Evolutionary conservation across 2,329 filamentous ascomycete species (phyloP).

Genomic region (Colletotrichum graminicola): DNA sequence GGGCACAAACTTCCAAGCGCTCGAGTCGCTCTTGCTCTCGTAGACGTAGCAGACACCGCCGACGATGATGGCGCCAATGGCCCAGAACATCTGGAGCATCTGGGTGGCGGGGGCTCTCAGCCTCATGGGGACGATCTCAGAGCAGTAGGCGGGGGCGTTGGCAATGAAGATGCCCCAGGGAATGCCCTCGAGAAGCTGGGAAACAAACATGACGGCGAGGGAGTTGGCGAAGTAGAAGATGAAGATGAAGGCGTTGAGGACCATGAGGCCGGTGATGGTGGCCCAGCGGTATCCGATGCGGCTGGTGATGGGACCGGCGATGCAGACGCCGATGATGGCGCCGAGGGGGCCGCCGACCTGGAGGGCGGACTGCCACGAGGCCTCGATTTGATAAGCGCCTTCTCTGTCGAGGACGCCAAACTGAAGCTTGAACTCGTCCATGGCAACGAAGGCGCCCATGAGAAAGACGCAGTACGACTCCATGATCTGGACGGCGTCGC

Average conservation of each 20-base stretch:
- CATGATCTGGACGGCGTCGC: conserved; percentile 64
- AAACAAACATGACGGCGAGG: conserved; percentile 60
- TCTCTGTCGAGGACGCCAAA: conserved; percentile 58
- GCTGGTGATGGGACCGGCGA: conserved; percentile 72
- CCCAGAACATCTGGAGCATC: conserved; percentile 77
- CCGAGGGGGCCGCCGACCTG: conserved; percentile 67
- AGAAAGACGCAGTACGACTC: conserved; percentile 74
- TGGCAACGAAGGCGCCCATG: conserved; percentile 69
- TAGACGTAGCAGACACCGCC: conserved; percentile 68
- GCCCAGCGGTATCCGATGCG: conserved; percentile 70
- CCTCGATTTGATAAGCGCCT: conserved; percentile 50
- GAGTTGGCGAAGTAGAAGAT: conserved; percentile 60
- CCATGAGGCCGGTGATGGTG: conserved; percentile 66
- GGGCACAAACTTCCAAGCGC: conserved; percentile 42
- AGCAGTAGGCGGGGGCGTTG: conserved; percentile 73
- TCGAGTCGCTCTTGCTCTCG: conserved; percentile 50
- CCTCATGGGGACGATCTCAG: conserved; percentile 70
- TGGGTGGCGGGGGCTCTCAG: conserved; percentile 69
- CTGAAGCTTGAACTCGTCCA: conserved; percentile 56
- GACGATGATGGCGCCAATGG: conserved; percentile 72
- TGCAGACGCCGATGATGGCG: conserved; percentile 69
- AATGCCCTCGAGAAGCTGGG: conserved; percentile 71
- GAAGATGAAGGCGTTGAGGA: conserved; percentile 71
- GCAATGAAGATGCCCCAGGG: conserved; percentile 77
- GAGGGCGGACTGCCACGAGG: conserved; percentile 70